Conservation (phyloP, 352 stramenopile species). For the Phytophthora nicotianae region DNA sequence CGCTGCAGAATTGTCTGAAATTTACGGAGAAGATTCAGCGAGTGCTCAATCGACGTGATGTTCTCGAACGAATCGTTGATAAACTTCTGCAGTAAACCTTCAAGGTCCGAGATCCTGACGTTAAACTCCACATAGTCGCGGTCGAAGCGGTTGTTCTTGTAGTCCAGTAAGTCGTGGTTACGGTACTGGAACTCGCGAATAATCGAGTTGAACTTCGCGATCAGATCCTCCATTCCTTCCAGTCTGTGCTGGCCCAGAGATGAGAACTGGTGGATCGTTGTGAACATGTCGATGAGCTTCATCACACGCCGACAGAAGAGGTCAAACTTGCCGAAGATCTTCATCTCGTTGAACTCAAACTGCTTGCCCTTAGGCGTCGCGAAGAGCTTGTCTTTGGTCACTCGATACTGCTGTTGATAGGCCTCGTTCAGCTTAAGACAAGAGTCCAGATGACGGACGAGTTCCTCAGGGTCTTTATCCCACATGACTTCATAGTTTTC, state of each 20-base stretch:
- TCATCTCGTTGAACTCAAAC: conserved; percentile 99
- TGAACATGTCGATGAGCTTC: conserved; percentile 99
- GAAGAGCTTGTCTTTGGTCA: conserved; percentile 97
- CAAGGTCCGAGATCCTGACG: conserved; percentile 95
- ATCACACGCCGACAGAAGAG: conserved; percentile 97
- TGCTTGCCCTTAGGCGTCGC: conserved; percentile 96
- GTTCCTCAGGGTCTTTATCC: conserved; percentile 94
- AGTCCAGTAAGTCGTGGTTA: conserved; percentile 97
- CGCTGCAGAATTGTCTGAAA: conserved; percentile 98
- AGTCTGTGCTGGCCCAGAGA: conserved; percentile 92
- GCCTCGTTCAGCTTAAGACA: conserved; percentile 98
- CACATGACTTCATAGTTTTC: conserved; percentile 92
- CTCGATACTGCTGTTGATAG: conserved; percentile 98
- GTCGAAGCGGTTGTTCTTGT: conserved; percentile 99
- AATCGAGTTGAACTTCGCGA: conserved; percentile 95
- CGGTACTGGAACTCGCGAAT: conserved; percentile 97
- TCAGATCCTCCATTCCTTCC: conserved; percentile 92
- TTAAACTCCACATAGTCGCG: conserved; percentile 97
- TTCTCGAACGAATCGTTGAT: conserved; percentile 99
- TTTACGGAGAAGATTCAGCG: conserved; percentile 95
- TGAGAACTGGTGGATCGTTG: conserved; percentile 97
- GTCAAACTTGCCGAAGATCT: conserved; percentile 99
- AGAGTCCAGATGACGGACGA: conserved; percentile 94
- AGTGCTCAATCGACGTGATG: conserved; percentile 98
- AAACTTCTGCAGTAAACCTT: conserved; percentile 97